Evolutionary conservation across 495 filamentous ascomycete genomes (phyloP), one percentile per base, ranked within the genome.

Genomic region (Aspergillus bridgeri): DNA sequence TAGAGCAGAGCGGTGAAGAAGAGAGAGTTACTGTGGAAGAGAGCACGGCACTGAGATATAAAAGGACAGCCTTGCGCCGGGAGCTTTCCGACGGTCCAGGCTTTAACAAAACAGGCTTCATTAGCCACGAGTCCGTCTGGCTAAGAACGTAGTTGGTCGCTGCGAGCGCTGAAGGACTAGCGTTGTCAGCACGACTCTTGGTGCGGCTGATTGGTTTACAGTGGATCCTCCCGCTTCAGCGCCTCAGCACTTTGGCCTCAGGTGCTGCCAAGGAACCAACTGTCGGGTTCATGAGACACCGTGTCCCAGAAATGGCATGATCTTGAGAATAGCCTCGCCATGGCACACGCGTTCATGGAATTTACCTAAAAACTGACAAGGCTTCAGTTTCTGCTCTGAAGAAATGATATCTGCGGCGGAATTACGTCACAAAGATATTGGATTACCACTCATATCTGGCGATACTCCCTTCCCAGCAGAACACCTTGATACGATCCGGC

Each of bases 1-100:
- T 45, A 11, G 43, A 45, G 43, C 43, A 45, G 43, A 45, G 43
- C 43, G 43, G 43, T 45, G 43, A 45, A 51, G 48, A 51, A 51
- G 48, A 51, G 48, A 25, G n/a, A n/a, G n/a, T n/a, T n/a, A n/a
- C n/a, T n/a, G n/a, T n/a, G n/a, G n/a, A n/a, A n/a, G n/a, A n/a
- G 43, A 45, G 43, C 43, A 45, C 43, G 43, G 43, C 43, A 45
- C 43, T 45, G 43, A 45, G 43, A 45, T 45, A 45, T 45, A 45
- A 20, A 45, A 45, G 43, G 43, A 45, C 43, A 45, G 43, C 43
- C 43, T 45, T 45, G 43, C 43, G 43, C 43, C 43, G 43, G 43
- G 43, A 45, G 43, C 43, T 45, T 45, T 45, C 43, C 43, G 43
- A 45, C 43, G 43, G 43, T 45, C 43, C 43, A 45, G 43, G 43